phyloP scores from a whole-genome alignment of 2,329 filamentous ascomycete species.

The Pseudogymnoascus pannorum region DNA sequence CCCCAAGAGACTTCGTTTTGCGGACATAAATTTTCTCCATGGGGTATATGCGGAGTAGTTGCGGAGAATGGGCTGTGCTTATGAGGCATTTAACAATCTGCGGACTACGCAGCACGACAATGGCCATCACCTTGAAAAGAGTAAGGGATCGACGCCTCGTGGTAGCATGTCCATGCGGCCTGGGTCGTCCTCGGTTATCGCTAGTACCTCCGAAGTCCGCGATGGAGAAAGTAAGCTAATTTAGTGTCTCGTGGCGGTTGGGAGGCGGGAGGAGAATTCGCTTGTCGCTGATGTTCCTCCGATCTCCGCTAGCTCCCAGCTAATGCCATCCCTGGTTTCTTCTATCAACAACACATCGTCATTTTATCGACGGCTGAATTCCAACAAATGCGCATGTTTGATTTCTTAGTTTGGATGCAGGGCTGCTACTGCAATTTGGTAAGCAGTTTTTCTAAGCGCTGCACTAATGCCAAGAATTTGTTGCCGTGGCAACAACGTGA shows the following conservation, averaged over 20 bases:
- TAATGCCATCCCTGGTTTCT: too few species aligned
- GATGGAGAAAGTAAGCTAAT: too few species aligned
- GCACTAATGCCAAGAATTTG: not conserved
- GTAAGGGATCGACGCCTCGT: too few species aligned
- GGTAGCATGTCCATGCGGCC: too few species aligned
- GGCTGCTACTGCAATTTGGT: not conserved
- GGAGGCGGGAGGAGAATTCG: too few species aligned
- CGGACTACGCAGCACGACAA: not conserved
- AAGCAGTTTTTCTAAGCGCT: not conserved
- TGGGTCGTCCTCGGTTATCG: not conserved
- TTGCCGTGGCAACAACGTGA: not conserved
- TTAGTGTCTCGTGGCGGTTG: too few species aligned
- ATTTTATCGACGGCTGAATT: too few species aligned
- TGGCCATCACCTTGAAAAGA: not conserved
- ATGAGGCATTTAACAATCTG: not conserved
- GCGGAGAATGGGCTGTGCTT: not conserved
- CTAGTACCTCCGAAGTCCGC: not conserved
- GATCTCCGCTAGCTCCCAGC: conserved; percentile 9
- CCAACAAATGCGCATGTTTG: too few species aligned
- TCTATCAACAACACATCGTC: too few species aligned
- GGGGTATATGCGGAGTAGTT: conserved; percentile 3
- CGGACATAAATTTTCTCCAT: not conserved
- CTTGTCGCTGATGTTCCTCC: conserved; percentile 2
- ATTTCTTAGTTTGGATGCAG: not conserved
- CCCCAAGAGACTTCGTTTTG: not conserved